These are phyloP conservation scores for Russula compacta DNA, from an alignment of 768 basidiomycete species.

Conservation along the genomic window DNA sequence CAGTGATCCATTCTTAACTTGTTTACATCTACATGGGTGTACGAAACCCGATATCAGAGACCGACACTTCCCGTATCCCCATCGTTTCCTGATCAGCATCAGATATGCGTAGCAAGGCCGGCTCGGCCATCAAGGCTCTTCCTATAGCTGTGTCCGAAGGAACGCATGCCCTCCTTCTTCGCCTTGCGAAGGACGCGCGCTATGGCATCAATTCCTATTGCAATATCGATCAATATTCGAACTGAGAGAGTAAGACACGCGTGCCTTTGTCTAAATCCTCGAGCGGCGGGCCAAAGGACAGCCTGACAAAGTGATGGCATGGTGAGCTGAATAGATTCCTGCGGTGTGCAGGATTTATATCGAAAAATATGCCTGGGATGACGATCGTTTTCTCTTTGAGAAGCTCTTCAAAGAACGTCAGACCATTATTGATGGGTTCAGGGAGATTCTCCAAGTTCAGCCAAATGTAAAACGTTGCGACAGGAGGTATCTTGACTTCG, in stretches of 20 bases:
- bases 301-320: conserved; percentile 81
- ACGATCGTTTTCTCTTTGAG: conserved; percentile 87
- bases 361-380: conserved; percentile 87
- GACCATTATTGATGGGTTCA: conserved; percentile 76
- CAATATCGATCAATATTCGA: background rate
- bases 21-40: too few relatives aligned
- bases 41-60: too few relatives aligned
- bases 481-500: conserved; percentile 66
- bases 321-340: conserved; percentile 86
- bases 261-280: conserved; percentile 69
- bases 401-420: conserved; percentile 94
- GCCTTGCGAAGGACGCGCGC: conserved; percentile 65
- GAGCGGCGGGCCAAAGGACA: conserved; percentile 80
- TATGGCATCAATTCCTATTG: conserved; percentile 77
- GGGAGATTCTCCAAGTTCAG: conserved; percentile 75
- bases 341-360: conserved; percentile 72
- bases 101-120: background rate
- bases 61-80: background rate
- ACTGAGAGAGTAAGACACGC: conserved; percentile 1
- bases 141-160: conserved; percentile 65
- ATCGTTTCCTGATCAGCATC: background rate
- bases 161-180: conserved; percentile 47
- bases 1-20: too few relatives aligned
- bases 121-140: conserved; percentile 37
- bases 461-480: conserved; percentile 92